These are phyloP conservation scores for Thielaviopsis punctulata DNA, from an alignment of 2,329 filamentous ascomycete species.

Conservation along the genomic window DNA sequence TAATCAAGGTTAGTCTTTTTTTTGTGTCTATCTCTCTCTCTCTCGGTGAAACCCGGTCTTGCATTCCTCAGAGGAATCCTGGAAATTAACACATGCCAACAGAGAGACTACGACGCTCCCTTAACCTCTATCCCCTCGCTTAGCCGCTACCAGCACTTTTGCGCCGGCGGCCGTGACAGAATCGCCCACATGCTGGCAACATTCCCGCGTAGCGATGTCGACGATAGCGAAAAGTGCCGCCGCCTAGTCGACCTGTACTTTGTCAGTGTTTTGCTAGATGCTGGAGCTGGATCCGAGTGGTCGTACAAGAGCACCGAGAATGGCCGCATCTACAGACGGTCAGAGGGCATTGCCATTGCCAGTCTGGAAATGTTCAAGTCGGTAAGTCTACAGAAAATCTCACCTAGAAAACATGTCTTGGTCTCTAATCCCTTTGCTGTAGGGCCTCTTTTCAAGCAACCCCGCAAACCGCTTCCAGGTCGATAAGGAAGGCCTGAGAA, in stretches of 20 bases:
- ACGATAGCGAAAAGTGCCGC: slow-evolving; percentile 56
- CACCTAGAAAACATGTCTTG: not conserved
- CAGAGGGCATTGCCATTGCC: slow-evolving; percentile 69
- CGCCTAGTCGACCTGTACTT: slow-evolving; percentile 64
- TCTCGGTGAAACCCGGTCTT: not conserved
- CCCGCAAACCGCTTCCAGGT: slow-evolving; percentile 71
- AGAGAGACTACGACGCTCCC: slow-evolving; percentile 39
- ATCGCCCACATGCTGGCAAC: slow-evolving; percentile 53
- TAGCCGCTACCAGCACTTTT: slow-evolving; percentile 70
- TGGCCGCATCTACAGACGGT: slow-evolving; percentile 63
- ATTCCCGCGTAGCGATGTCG: slow-evolving; percentile 46
- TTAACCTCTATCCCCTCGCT: slow-evolving; percentile 62
- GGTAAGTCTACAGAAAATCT: slow-evolving; percentile 19
- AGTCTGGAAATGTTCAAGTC: slow-evolving; percentile 84
- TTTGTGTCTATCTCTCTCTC: not conserved
- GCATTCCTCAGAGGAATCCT: not conserved
- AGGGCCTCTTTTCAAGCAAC: slow-evolving; percentile 75
- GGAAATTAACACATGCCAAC: not conserved
- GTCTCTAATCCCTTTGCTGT: not conserved
- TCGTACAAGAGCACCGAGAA: slow-evolving; percentile 84
- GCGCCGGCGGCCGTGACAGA: slow-evolving; percentile 59
- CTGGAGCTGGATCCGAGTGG: slow-evolving; percentile 81
- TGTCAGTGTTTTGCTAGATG: slow-evolving; percentile 65
- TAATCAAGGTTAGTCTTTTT: slow-evolving; percentile 60
- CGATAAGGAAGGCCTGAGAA: slow-evolving; percentile 63